Percentiles rank a stretch among this genome's conserved stretches.
Evolutionary conservation across 2,329 filamentous ascomycete species (phyloP).

Genomic region (Scedosporium dehoogii): DNA sequence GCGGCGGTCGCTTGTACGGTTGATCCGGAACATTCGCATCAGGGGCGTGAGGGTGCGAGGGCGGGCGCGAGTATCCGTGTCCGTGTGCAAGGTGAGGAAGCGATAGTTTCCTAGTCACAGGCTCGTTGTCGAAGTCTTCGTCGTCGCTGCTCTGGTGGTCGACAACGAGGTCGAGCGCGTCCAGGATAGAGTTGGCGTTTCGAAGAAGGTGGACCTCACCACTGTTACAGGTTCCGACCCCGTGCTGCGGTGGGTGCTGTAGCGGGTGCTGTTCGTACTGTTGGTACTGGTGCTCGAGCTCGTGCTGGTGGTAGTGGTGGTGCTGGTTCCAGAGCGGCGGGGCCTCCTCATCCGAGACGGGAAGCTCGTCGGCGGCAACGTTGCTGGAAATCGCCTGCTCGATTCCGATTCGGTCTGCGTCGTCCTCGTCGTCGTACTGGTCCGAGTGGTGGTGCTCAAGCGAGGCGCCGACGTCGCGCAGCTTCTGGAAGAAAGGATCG

Average conservation of each 20-base stretch:
- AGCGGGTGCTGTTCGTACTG: conserved; percentile 15
- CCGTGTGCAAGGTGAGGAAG: neutral
- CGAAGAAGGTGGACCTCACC: neutral
- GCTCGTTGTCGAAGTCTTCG: conserved; percentile 29
- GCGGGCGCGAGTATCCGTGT: neutral
- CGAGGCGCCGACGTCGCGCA: conserved; percentile 12
- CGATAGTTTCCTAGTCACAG: conserved; percentile 25
- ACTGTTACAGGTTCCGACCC: neutral
- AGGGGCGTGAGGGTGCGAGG: neutral
- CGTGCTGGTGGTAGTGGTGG: neutral
- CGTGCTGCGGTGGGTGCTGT: neutral
- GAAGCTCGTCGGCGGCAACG: neutral
- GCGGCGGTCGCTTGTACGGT: conserved; percentile 1
- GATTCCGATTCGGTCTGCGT: conserved; percentile 15
- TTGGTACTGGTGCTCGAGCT: conserved; percentile 14
- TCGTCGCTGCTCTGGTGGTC: conserved; percentile 41
- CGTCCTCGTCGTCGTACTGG: conserved; percentile 11
- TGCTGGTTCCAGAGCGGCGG: neutral
- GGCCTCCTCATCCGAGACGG: neutral
- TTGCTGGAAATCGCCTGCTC: neutral
- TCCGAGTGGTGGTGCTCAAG: conserved; percentile 18
- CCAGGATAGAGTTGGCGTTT: conserved; percentile 25
- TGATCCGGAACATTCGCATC: neutral
- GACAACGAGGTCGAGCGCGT: conserved; percentile 36
- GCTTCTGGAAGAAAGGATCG: conserved; percentile 42